Base-by-base conservation (phyloP, 2,329 filamentous ascomycete species). In the Fusarium camptoceras region DNA sequence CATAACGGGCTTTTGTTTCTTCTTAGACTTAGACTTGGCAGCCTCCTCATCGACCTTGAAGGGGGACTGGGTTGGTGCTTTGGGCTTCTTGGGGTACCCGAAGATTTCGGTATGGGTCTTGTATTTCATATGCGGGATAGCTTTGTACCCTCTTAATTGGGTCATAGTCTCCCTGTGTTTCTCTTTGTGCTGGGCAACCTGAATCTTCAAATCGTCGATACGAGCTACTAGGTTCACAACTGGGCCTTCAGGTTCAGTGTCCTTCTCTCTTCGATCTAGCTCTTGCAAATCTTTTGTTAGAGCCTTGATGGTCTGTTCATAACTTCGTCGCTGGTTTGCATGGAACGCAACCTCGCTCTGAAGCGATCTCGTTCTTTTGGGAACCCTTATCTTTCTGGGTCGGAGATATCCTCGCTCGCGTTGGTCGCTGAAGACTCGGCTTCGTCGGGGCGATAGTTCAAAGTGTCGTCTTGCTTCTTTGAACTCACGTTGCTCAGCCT, bases 401-500 rank as follows among this genome's bases (percentile, higher is more conserved):
- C 18, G 34, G 34, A 37, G 34, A 37, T 41, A n/a, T 14, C 24
- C 31, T 27, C 25, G 9, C 14, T 39, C 42, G 47, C 42, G 24
- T 51, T 8, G 18, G 61, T 73, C 54, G 6, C 71, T 55, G 25
- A 78, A 74, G 12, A 72, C 58, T 16, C 64, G 54, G 50, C 66
- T 79, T 47, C 74, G 72, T 5, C 66, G 44, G 18, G 78, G 78
- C 10, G 74, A 78, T 27, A 80, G 71, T 42, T 74, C 63, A 73
- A 76, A 77, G 47, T 78, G 77, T 47, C 76, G 64, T 59, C 76
- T 73, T 43, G 79, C 79, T 57, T 75, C 74, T 60, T 80, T 80
- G 47, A 79, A 81, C 42, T 81, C 77, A 27, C 71, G 71, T 22
- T 62, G 59, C 62, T 81, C 79, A 50, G 78, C 76, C 16, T 68